Percentiles rank a stretch among this genome's conserved stretches.
These are phyloP conservation scores for Trametes coccinea DNA, from an alignment of 768 basidiomycete species.

Conservation along the genomic window DNA sequence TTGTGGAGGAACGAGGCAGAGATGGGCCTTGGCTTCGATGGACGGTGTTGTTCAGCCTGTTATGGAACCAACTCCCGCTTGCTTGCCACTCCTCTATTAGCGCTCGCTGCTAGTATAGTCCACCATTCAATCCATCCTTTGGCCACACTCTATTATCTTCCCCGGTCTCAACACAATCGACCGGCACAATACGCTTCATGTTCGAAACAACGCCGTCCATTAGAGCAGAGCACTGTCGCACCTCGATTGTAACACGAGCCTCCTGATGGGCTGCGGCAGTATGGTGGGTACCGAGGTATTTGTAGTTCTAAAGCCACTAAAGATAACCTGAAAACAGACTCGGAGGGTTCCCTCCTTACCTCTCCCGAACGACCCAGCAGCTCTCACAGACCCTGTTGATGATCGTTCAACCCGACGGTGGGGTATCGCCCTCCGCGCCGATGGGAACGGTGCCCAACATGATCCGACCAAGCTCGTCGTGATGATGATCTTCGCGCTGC, in stretches of 20 bases:
- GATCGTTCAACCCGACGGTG: neutral
- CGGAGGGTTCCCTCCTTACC: constrained; percentile 8
- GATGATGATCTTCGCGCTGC: constrained; percentile 8
- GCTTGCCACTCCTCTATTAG: neutral
- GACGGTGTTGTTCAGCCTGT: constrained; percentile 14
- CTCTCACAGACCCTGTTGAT: neutral
- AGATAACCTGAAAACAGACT: constrained; percentile 18
- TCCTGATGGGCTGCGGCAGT: constrained; percentile 8
- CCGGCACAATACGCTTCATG: no score
- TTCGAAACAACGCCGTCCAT: neutral
- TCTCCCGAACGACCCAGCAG: neutral
- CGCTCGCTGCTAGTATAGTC: neutral
- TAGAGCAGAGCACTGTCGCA: neutral
- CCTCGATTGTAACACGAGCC: neutral
- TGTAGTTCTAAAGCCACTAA: constrained; percentile 4
- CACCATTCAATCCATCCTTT: neutral
- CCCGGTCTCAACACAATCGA: no score
- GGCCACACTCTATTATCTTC: no score
- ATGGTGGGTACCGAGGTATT: neutral
- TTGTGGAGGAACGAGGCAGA: constrained; percentile 2
- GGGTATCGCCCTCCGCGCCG: neutral
- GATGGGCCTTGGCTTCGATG: constrained; percentile 12
- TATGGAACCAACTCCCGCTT: constrained; percentile 14
- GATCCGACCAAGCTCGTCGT: constrained; percentile 1
- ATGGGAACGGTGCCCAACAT: constrained; percentile 6